These are phyloP conservation scores for Diospyros lotus DNA, from an alignment of 148 eudicot species.

Conservation along the genomic window DNA sequence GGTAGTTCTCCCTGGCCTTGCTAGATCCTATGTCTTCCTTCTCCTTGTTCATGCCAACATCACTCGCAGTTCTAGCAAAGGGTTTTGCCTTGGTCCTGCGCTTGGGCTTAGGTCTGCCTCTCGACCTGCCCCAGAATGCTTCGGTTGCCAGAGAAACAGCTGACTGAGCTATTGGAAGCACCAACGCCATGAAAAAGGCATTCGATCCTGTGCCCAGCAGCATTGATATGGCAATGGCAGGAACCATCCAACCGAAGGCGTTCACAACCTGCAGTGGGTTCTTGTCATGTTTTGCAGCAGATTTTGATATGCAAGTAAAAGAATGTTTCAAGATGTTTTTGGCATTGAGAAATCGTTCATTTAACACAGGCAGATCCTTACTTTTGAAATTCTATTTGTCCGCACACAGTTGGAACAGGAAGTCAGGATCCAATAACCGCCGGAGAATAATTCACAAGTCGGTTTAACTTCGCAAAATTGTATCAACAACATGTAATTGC, in stretches of 20 bases:
- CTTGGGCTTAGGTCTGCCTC: constrained; percentile 24
- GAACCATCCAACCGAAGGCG: constrained; percentile 81
- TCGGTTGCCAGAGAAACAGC: constrained; percentile 53
- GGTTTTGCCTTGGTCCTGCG: constrained; percentile 30
- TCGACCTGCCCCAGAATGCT: constrained; percentile 40
- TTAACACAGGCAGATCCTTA: not conserved
- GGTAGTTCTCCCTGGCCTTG: constrained; percentile 27
- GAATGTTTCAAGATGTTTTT: not conserved
- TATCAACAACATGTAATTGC: not conserved
- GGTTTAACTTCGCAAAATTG: not conserved
- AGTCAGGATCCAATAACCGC: not conserved
- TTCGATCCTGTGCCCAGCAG: constrained; percentile 52
- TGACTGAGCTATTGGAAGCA: constrained; percentile 70
- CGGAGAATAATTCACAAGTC: not conserved
- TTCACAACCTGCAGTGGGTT: constrained; percentile 44
- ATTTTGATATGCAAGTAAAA: not conserved
- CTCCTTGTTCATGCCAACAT: constrained; percentile 10
- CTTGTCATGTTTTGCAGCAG: not conserved
- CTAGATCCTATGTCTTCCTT: constrained; percentile 6
- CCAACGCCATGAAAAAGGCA: constrained; percentile 64
- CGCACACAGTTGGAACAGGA: not conserved
- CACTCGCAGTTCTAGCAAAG: constrained; percentile 20
- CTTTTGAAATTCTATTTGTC: not conserved
- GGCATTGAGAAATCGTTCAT: not conserved
- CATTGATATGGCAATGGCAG: constrained; percentile 51